These are phyloP conservation scores for Scedosporium aurantiacum DNA, from an alignment of 2,329 filamentous ascomycete species.

Conservation along the genomic window DNA sequence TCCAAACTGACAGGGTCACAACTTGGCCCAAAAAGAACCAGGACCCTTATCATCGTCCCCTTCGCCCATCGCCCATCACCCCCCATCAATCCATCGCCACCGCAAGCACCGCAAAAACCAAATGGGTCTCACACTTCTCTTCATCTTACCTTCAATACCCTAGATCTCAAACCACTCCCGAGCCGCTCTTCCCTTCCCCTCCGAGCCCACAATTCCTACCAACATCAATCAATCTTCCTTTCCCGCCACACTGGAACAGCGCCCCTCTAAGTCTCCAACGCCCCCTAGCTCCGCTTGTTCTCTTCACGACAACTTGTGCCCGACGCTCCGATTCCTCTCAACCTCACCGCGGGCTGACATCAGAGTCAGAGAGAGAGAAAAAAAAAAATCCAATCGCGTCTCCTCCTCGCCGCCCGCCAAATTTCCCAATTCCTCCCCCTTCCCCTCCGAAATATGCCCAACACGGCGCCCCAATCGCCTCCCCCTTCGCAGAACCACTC, in stretches of 20 bases:
- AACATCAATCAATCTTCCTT: background rate
- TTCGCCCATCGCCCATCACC: too few species aligned
- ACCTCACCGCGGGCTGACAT: background rate
- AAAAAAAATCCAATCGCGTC: background rate
- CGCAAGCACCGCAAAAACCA: too few species aligned
- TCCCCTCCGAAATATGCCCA: constrained; percentile 8
- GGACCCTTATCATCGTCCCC: too few species aligned
- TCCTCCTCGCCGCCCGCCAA: background rate
- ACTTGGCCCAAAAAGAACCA: too few species aligned
- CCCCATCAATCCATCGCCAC: too few species aligned
- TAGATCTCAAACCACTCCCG: too few species aligned
- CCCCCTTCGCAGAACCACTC: background rate
- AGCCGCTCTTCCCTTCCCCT: too few species aligned
- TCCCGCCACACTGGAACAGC: background rate
- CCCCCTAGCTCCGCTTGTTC: background rate
- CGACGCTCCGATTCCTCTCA: background rate
- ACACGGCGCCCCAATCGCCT: constrained; percentile 7
- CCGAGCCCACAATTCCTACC: too few species aligned
- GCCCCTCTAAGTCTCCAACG: background rate
- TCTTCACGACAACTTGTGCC: background rate
- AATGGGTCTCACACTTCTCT: too few species aligned
- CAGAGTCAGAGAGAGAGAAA: background rate
- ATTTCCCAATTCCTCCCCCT: background rate
- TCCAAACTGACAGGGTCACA: too few species aligned
- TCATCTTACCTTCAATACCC: too few species aligned